Evolutionary conservation across 768 basidiomycete species (phyloP), one percentile per base, ranked within the genome.

Genomic region (Wakefieldia striispora): DNA sequence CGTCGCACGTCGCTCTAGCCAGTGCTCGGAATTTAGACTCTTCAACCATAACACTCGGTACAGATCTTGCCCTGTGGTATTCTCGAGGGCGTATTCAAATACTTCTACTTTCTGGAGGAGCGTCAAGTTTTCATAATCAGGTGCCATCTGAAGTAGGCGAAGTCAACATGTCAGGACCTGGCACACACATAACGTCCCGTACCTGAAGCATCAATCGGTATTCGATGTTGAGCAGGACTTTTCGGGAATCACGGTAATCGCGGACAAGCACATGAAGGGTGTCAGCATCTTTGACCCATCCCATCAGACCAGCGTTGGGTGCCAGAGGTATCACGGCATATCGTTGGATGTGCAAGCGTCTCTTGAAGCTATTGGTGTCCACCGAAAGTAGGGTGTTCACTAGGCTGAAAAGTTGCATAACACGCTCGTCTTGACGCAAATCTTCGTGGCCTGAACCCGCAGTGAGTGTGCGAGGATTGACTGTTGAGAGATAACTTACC

Each of bases 121-220:
- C 26, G 88, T 92, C 26, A 98, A 74, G 60, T 86, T 91, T 68
- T 98, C 95, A 68, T 98, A 99, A 64, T 98, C 95, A 10, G 97
- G 95, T 9, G 97, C 97, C 95, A 97, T 98, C 94, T 97, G 57
- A 34, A 46, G 29, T 38, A 35, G 36, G 12, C 34, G 12, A 34
- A 19, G 46, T 57, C 19, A 56, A 43, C 17, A 39, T 29, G 19
- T 24, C 33, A 37, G 19, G 11, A 29, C n/a, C 42, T 39, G 23
- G 10, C n/a, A 34, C 26, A 83, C 84, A 74, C 91, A 88, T 3
- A 91, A 79, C 81, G 91, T 91, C 29, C 35, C 51, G 31, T 39
- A 89, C 93, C 78, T 99, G 97, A 7, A 97, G 82, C 89, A 99
- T 99, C 50, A 99, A 73, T n/a, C 95, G 85, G 63, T 97, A 95